phyloP scores from a whole-genome alignment of 768 basidiomycete species.

The Myochromella boudieri region DNA sequence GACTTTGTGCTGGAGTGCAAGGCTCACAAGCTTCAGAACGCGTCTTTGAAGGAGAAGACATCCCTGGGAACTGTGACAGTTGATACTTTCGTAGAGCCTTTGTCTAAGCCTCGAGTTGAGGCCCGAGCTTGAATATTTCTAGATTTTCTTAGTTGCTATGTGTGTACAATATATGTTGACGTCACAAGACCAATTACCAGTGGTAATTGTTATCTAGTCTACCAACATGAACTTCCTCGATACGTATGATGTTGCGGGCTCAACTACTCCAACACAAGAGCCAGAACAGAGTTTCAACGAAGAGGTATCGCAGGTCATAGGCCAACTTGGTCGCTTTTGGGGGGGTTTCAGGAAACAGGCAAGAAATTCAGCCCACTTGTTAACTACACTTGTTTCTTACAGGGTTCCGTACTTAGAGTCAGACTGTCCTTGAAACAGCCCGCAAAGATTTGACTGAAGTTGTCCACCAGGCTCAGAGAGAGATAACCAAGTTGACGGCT shows the following conservation, averaged over 20 bases:
- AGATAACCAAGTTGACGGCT: conserved; percentile 59
- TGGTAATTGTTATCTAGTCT: neutral
- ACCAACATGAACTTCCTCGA: conserved; percentile 72
- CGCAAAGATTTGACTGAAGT: conserved; percentile 72
- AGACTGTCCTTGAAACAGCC: conserved; percentile 64
- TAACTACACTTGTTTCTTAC: neutral
- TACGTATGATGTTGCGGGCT: conserved; percentile 56
- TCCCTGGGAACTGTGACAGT: neutral
- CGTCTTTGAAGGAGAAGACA: conserved; percentile 10
- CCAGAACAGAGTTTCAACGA: conserved; percentile 69
- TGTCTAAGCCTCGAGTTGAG: conserved; percentile 9
- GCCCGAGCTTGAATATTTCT: conserved; percentile 14
- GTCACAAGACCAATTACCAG: conserved; percentile 5
- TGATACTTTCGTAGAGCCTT: conserved; percentile 8
- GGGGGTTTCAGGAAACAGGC: conserved; percentile 90
- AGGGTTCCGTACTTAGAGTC: conserved; percentile 31
- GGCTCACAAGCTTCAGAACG: conserved; percentile 43
- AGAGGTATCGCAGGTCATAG: conserved; percentile 86
- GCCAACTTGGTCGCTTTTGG: conserved; percentile 87
- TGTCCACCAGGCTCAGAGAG: conserved; percentile 79
- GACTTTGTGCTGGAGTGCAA: conserved; percentile 87
- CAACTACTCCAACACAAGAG: conserved; percentile 47
- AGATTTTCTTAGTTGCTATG: conserved; percentile 9
- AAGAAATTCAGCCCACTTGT: conserved; percentile 23
- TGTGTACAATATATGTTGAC: conserved; percentile 10